Percentiles rank a stretch among this genome's conserved stretches.
phyloP scores from a whole-genome alignment of 2,329 filamentous ascomycete genomes.

The Dichotomopilus funicola region DNA sequence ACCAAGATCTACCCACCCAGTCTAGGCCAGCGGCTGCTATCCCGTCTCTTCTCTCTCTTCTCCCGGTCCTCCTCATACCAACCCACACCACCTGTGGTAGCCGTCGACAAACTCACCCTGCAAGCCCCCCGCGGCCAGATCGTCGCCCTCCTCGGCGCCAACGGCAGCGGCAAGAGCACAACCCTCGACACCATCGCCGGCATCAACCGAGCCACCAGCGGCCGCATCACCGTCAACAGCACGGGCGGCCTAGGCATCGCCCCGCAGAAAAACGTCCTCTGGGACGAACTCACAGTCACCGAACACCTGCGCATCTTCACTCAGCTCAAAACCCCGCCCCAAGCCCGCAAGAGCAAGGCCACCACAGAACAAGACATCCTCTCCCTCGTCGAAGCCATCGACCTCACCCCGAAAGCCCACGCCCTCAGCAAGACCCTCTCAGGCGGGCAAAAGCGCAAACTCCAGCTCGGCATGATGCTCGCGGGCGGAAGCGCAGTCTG shows the following conservation, averaged over 20 bases:
- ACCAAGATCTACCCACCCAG: constrained; percentile 72
- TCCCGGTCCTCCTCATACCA: constrained; percentile 29
- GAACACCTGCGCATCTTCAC: constrained; percentile 86
- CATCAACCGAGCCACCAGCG: constrained; percentile 67
- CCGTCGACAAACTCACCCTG: constrained; percentile 68
- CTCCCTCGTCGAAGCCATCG: constrained; percentile 62
- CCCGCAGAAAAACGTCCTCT: constrained; percentile 90
- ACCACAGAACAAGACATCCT: constrained; percentile 54
- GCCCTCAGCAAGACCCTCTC: constrained; percentile 72
- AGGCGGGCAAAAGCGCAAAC: constrained; percentile 85
- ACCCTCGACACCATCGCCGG: constrained; percentile 85
- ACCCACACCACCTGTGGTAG: constrained; percentile 62
- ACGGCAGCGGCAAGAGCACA: constrained; percentile 85
- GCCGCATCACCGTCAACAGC: constrained; percentile 69
- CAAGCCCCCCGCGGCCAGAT: constrained; percentile 73
- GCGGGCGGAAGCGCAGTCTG: constrained; percentile 83
- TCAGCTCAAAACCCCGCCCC: constrained; percentile 61
- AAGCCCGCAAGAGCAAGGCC: constrained; percentile 20
- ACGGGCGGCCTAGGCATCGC: constrained; percentile 78
- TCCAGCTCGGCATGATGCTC: constrained; percentile 92
- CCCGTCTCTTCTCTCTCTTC: constrained; percentile 7
- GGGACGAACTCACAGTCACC: constrained; percentile 79
- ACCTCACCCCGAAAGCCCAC: constrained; percentile 66
- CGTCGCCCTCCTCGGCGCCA: constrained; percentile 77
- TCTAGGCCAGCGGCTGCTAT: constrained; percentile 49